Percentiles rank a stretch among this genome's conserved stretches.
phyloP scores from a whole-genome alignment of 2,329 filamentous ascomycete genomes.

The Falciphora oryzae region DNA sequence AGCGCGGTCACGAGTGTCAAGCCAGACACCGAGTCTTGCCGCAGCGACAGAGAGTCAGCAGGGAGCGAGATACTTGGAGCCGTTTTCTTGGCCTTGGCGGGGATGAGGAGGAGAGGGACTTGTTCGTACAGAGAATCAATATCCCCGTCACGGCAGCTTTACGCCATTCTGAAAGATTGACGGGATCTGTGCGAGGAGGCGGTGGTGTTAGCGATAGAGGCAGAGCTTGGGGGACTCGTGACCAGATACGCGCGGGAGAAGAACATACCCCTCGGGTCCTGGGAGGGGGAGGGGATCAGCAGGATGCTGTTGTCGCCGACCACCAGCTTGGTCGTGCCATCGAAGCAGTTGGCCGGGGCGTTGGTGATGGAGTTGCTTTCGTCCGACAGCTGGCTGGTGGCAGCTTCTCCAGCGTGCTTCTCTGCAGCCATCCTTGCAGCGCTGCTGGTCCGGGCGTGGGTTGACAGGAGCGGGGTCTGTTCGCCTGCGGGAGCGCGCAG shows the following conservation, averaged over 20 bases:
- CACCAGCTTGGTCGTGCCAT: constrained; percentile 5
- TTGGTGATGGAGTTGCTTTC: not conserved
- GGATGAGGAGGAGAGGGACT: not conserved
- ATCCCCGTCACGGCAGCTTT: constrained; percentile 25
- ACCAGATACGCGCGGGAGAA: not conserved
- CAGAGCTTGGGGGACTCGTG: too few relatives aligned
- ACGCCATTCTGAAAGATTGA: constrained; percentile 25
- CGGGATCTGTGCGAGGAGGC: constrained; percentile 19
- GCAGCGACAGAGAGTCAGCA: not conserved
- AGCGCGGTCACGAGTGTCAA: constrained; percentile 8
- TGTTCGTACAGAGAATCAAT: constrained; percentile 22
- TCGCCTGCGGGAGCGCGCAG: not conserved
- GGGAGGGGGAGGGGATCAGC: constrained; percentile 2
- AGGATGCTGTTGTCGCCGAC: not conserved
- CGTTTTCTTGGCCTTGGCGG: too few relatives aligned
- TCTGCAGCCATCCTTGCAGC: not conserved
- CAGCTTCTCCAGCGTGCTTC: not conserved
- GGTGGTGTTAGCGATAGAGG: not conserved
- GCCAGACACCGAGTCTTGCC: constrained; percentile 2
- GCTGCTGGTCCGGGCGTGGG: too few relatives aligned
- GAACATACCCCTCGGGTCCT: not conserved
- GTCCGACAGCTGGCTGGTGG: not conserved
- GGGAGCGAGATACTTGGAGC: too few relatives aligned
- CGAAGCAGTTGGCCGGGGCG: not conserved
- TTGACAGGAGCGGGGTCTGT: not conserved